A percentile compares a stretch with the other conserved stretches of the same genome.
Conservation (phyloP, 495 filamentous ascomycete genomes). For the Neohortaea acidophila region DNA sequence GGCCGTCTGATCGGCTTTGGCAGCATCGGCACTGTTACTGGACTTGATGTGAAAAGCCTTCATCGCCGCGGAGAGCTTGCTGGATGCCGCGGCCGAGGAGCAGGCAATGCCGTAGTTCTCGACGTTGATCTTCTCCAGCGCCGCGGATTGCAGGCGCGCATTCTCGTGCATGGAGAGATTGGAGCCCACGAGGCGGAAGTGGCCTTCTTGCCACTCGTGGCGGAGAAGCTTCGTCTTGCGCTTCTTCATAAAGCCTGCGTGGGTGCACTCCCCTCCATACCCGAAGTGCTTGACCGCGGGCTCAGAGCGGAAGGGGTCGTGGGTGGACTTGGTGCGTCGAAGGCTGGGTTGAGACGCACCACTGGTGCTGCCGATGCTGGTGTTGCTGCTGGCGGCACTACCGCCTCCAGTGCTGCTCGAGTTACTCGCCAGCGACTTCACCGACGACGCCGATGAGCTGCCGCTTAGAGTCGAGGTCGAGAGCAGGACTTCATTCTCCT, state of each 20-base stretch:
- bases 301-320: conserved; percentile 3
- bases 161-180: conserved; percentile 69
- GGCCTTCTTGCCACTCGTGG: conserved; percentile 86
- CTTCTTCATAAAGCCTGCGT: conserved; percentile 87
- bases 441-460: no score
- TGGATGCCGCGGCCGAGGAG: conserved; percentile 52
- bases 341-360: neutral
- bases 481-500: conserved; percentile 32
- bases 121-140: conserved; percentile 76
- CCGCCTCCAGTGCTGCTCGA: neutral
- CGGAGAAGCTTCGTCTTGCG: conserved; percentile 75
- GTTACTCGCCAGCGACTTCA: no score
- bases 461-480: conserved; percentile 17
- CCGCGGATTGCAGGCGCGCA: conserved; percentile 36
- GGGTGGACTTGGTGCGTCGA: neutral
- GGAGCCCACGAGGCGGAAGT: conserved; percentile 75
- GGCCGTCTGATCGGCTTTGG: conserved; percentile 40
- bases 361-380: conserved; percentile 4
- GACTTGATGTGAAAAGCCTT: conserved; percentile 55
- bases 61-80: conserved; percentile 75
- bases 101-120: conserved; percentile 93
- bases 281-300: conserved; percentile 8
- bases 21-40: conserved; percentile 27
- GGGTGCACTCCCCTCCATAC: conserved; percentile 34
- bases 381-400: conserved; percentile 9